These are phyloP conservation scores for Chaetomium olivaceum DNA, from an alignment of 2,329 filamentous ascomycete species.

Conservation along the genomic window DNA sequence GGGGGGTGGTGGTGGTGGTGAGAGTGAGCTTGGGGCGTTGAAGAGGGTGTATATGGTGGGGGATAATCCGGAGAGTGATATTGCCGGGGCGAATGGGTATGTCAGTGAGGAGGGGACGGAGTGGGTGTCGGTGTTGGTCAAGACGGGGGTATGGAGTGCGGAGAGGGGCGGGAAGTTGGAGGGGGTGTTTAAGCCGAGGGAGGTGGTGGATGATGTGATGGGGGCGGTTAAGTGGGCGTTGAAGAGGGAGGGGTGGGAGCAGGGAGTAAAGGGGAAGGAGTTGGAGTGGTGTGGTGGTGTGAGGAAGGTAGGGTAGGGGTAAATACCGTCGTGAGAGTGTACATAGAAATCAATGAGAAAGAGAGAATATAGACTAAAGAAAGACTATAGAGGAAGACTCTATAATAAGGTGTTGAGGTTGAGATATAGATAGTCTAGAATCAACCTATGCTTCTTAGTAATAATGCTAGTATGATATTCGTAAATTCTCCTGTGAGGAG, in stretches of 20 bases:
- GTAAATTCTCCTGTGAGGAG: too few species aligned
- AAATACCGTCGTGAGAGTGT: background rate
- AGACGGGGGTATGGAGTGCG: constrained; percentile 38
- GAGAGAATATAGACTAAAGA: background rate
- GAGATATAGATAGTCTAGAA: too few species aligned
- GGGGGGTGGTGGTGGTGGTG: too few species aligned
- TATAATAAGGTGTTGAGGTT: background rate
- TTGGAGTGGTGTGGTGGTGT: background rate
- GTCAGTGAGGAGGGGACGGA: constrained; percentile 59
- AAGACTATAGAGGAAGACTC: background rate
- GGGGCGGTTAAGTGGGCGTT: constrained; percentile 38
- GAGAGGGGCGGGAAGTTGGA: constrained; percentile 28
- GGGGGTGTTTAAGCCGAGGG: constrained; percentile 31
- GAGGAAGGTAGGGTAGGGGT: background rate
- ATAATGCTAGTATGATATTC: too few species aligned
- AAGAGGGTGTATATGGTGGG: constrained; percentile 90
- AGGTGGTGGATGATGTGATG: constrained; percentile 35
- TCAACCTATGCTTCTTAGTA: too few species aligned
- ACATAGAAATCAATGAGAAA: too few species aligned
- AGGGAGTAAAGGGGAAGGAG: background rate
- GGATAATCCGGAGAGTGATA: constrained; percentile 87
- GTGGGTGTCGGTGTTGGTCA: constrained; percentile 39
- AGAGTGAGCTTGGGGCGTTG: constrained; percentile 48
- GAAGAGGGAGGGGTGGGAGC: constrained; percentile 35
- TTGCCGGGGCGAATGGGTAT: constrained; percentile 80